Conservation (phyloP, 768 basidiomycete species). For the Leccinum longicurvipes region DNA sequence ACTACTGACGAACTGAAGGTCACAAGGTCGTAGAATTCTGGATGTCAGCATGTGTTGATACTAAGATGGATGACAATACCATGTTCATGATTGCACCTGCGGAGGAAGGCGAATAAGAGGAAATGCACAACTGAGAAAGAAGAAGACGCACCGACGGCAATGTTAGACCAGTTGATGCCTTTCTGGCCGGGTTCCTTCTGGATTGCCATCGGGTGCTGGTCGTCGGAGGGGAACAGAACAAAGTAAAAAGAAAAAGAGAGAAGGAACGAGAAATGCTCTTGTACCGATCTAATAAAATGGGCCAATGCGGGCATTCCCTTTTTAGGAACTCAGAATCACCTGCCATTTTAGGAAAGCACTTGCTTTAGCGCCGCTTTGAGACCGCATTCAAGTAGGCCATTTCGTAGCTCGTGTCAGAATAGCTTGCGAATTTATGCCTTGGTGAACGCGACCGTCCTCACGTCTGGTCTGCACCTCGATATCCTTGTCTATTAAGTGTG, state of each 20-base stretch:
- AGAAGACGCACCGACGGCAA: constrained; percentile 76
- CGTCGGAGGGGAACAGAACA: constrained; percentile 13
- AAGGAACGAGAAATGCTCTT: neutral
- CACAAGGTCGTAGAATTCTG: constrained; percentile 1
- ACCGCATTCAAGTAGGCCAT: neutral
- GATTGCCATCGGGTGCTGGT: constrained; percentile 60
- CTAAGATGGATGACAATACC: constrained; percentile 52
- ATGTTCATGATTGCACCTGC: constrained; percentile 98
- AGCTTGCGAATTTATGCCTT: neutral
- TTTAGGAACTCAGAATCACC: too few species aligned
- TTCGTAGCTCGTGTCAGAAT: neutral
- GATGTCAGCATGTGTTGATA: constrained; percentile 7
- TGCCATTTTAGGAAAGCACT: too few species aligned
- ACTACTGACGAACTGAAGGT: constrained; percentile 44
- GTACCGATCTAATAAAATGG: constrained; percentile 12
- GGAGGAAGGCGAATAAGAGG: constrained; percentile 6
- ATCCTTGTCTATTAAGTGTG: constrained; percentile 8
- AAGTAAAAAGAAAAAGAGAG: constrained; percentile 7
- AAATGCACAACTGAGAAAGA: constrained; percentile 17
- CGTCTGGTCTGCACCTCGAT: neutral
- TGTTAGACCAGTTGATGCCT: constrained; percentile 91
- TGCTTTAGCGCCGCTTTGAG: neutral
- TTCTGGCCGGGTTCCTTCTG: constrained; percentile 87
- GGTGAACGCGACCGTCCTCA: too few species aligned
- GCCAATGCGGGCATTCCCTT: neutral